Base-by-base conservation (phyloP, 2,329 filamentous ascomycete genomes). In the Curvularia hawaiiensis region DNA sequence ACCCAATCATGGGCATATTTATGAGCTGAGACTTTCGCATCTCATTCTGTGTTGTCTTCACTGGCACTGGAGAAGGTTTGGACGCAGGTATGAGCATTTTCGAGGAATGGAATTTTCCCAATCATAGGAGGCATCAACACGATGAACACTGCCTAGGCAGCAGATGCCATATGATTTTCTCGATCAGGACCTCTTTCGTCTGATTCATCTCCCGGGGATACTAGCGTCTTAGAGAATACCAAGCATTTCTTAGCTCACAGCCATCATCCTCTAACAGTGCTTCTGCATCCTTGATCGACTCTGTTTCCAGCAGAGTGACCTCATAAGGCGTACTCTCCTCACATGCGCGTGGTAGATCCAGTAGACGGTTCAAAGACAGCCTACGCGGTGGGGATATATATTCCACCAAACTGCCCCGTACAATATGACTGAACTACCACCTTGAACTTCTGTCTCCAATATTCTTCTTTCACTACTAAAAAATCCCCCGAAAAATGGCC, bases 291-390 rank as follows among this genome's bases (percentile, higher is more conserved):
- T 50, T 46, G 58, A 65, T 63, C 60, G 52, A 54, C 60, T 49
- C 52, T 45, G 49, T 30, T 22, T 41, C 45, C 56, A 60, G 64
- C 58, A 54, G 58, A 54, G 61, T 73, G 71, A 74, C 68, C 68
- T 66, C 71, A 74, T 71, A 63, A 55, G 61, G 63, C 65, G 66
- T 70, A 45, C 20, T 40, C 44, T 26, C 8, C 12, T 26, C 18
- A 35, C 53, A 54, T 31, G 33, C 39, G 31, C 50, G 28, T 20
- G 18, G 33, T 44, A 12, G 20, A 30, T 41, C 4, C 26, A 49
- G 31, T 31, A 30, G 11, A 41, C 45, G 40, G 45, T 33, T 14
- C 24, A 28, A 48, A 6, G n/a, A 20, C 11, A 31, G n/a, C 8
- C 4, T 24, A 18, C 20, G 16, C 45, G 26, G n/a, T 3, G 38